A percentile compares a stretch with the other conserved stretches of the same genome.
Evolutionary conservation across 148 eudicot genomes (phyloP).

Genomic region (Beta vulgaris): DNA sequence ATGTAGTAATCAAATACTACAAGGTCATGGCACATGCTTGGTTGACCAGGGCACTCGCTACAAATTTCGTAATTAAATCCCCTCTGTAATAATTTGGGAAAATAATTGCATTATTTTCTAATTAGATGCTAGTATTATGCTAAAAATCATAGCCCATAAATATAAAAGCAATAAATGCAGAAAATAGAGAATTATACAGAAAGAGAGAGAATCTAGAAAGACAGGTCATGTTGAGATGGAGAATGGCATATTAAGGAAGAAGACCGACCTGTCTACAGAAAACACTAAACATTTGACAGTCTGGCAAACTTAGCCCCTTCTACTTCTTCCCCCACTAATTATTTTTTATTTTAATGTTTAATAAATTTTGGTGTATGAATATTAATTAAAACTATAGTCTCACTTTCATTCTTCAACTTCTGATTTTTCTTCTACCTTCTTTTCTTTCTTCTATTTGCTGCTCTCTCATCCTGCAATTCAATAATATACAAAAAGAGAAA

Average conservation of each 20-base stretch:
- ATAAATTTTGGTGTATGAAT: neutral
- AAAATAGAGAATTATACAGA: neutral
- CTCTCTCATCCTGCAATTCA: neutral
- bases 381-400: neutral
- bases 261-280: slow-evolving; percentile 13
- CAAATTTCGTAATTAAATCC: too few relatives aligned
- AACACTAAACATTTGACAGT: neutral
- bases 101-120: too few relatives aligned
- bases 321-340: neutral
- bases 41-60: neutral
- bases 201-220: slow-evolving; percentile 4
- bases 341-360: neutral
- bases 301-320: neutral
- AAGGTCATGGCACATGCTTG: neutral
- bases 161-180: neutral
- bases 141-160: neutral
- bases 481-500: too few relatives aligned
- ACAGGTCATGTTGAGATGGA: slow-evolving; percentile 14
- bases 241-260: slow-evolving; percentile 15
- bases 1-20: too few relatives aligned
- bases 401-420: slow-evolving; percentile 2
- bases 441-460: neutral
- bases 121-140: too few relatives aligned
- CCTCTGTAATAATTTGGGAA: too few relatives aligned
- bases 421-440: neutral